A percentile compares a stretch with the other conserved stretches of the same genome.
Conservation (phyloP, 805 yeast species). For the Saccharomycodes ludwigii region DNA sequence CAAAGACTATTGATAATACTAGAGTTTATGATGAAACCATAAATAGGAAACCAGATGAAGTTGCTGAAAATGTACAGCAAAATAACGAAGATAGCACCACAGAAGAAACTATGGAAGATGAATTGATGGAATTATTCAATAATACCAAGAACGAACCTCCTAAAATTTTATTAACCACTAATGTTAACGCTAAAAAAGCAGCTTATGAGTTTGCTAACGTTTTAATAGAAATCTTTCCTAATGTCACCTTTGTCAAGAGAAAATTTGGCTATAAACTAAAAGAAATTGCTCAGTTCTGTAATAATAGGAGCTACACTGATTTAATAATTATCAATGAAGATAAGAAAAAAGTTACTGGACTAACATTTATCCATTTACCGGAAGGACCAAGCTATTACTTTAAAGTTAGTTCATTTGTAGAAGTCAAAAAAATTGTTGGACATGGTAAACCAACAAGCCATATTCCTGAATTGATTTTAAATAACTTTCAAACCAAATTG, state of each 20-base stretch:
- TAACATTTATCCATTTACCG: slow-evolving; percentile 88
- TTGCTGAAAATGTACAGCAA: slow-evolving; percentile 3
- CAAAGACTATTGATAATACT: slow-evolving; percentile 73
- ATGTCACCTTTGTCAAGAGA: slow-evolving; percentile 76
- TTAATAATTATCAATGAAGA: slow-evolving; percentile 86
- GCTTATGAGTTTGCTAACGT: slow-evolving; percentile 88
- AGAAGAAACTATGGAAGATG: slow-evolving; percentile 11
- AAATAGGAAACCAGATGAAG: slow-evolving; percentile 11
- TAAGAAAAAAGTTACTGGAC: slow-evolving; percentile 81
- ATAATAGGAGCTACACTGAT: slow-evolving; percentile 78
- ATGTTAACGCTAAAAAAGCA: slow-evolving; percentile 68
- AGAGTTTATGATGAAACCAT: slow-evolving; percentile 83
- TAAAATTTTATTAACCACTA: slow-evolving; percentile 82
- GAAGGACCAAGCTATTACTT: slow-evolving; percentile 93
- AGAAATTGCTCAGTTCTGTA: slow-evolving; percentile 75
- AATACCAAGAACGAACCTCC: slow-evolving; percentile 63
- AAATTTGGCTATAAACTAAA: slow-evolving; percentile 73
- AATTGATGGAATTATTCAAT: slow-evolving; percentile 26
- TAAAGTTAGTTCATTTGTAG: slow-evolving; percentile 63
- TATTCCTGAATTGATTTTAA: slow-evolving; percentile 81
- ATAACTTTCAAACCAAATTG: slow-evolving; percentile 83
- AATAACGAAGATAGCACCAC: slow-evolving; percentile 7
- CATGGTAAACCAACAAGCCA: slow-evolving; percentile 89
- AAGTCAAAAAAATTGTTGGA: slow-evolving; percentile 65
- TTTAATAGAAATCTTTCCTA: slow-evolving; percentile 74